These are phyloP conservation scores for Trametes gibbosa DNA, from an alignment of 768 basidiomycete genomes.

Conservation along the genomic window DNA sequence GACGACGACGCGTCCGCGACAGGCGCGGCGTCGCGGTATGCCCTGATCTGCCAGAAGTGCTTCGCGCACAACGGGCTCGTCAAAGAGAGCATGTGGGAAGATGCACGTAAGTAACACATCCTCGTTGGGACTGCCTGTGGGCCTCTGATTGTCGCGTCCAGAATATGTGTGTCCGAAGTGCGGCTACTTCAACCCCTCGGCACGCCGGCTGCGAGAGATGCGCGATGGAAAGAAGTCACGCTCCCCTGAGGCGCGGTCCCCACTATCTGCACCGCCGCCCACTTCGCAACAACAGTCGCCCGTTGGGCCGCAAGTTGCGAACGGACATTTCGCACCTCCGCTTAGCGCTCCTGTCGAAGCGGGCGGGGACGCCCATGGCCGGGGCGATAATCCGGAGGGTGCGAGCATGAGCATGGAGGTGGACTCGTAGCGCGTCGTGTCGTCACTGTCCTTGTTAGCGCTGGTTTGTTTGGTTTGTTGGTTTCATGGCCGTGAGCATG, in stretches of 20 bases:
- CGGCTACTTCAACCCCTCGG: conserved; percentile 70
- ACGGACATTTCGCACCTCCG: conserved; percentile 8
- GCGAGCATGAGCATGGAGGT: conserved; percentile 22
- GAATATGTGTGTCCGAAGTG: conserved; percentile 89
- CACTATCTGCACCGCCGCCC: background rate
- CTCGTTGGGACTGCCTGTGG: background rate
- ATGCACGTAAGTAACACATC: conserved; percentile 60
- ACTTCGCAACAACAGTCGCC: background rate
- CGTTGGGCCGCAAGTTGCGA: background rate
- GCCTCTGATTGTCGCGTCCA: conserved; percentile 29
- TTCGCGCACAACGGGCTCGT: conserved; percentile 88
- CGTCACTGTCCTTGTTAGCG: background rate
- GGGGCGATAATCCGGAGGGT: background rate
- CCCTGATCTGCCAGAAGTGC: conserved; percentile 86
- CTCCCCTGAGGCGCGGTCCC: conserved; percentile 9
- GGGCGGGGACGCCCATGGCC: background rate
- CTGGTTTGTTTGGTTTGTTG: too few species aligned
- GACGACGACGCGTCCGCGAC: conserved; percentile 51
- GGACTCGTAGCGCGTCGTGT: conserved; percentile 14
- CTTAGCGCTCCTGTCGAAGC: background rate
- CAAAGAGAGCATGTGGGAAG: conserved; percentile 76
- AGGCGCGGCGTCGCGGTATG: conserved; percentile 55
- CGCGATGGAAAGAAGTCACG: conserved; percentile 15
- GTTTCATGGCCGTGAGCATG: too few species aligned
- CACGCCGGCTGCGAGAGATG: conserved; percentile 25